Evolutionary conservation across 805 yeast genomes (phyloP).

Genomic region (Nakazawaea sp.): DNA sequence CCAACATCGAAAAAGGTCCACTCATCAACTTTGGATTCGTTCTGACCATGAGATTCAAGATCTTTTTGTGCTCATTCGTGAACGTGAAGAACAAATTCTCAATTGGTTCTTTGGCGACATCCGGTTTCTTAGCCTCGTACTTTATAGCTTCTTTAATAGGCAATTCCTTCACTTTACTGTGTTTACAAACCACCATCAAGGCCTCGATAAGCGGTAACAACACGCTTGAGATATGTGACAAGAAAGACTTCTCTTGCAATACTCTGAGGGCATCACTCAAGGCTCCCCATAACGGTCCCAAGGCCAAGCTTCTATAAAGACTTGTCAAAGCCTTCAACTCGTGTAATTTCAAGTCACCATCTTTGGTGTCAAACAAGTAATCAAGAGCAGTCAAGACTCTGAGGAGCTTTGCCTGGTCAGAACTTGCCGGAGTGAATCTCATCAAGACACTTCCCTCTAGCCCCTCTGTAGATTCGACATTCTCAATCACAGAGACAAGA

Average conservation of each 20-base stretch:
- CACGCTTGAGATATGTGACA: conserved; percentile 68
- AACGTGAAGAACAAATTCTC: conserved; percentile 78
- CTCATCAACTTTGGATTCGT: conserved; percentile 89
- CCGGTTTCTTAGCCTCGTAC: conserved; percentile 57
- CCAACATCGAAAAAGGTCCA: conserved; percentile 89
- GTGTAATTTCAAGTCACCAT: conserved; percentile 13
- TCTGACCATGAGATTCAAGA: conserved; percentile 86
- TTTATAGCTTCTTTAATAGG: conserved; percentile 48
- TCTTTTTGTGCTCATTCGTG: conserved; percentile 82
- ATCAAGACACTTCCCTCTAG: conserved; percentile 49
- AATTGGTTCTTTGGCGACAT: conserved; percentile 67
- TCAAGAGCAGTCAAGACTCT: conserved; percentile 85
- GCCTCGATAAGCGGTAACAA: conserved; percentile 85
- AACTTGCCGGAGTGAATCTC: conserved; percentile 69
- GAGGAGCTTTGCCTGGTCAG: conserved; percentile 85
- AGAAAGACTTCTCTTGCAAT: conserved; percentile 50
- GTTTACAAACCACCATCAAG: conserved; percentile 93
- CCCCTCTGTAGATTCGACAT: conserved; percentile 28
- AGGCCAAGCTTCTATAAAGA: conserved; percentile 59
- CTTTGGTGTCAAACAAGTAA: conserved; percentile 52
- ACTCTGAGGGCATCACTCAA: conserved; percentile 64
- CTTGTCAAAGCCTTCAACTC: conserved; percentile 44
- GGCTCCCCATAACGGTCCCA: conserved; percentile 82
- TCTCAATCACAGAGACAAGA: conserved; percentile 38
- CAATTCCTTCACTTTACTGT: conserved; percentile 55